Evolutionary conservation across 2,329 filamentous ascomycete genomes (phyloP), one percentile per base, ranked within the genome.

Genomic region (Hawksworthiomyces lignivorus): DNA sequence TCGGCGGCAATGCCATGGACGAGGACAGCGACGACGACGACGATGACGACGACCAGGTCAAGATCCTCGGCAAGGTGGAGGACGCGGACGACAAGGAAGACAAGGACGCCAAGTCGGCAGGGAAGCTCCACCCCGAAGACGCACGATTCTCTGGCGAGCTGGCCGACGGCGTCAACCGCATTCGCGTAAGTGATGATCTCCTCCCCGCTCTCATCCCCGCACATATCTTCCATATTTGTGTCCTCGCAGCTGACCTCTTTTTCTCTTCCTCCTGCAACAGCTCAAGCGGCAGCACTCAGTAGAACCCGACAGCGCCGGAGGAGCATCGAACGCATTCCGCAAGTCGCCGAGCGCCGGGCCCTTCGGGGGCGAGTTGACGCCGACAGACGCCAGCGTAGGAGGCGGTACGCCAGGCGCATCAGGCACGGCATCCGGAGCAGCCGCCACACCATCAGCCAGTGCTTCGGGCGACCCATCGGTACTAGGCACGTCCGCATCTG

Each of bases 271-370:
- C 24, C 27, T 19, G 18, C 20, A 22, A 19, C 40, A 89, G 85
- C 77, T 90, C 48, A 90, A 90, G 69, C 76, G 85, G 50, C 82
- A 84, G 50, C 84, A 87, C 58, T 89, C 85, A 9, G 76, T 74
- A 29, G 85, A 88, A 38, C 80, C 79, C 10, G 68, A 83, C 17
- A 70, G 68, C 54, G 56, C 59, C 50, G 48, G 56, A 51, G 48
- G 57, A 48, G 56, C 63, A 30, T 59, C 63, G 36, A 57, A 64
- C 45, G 52, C 46, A 39, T 67, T 64, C 39, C 62, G 67, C 36
- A 68, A 74, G 44, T 67, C 72, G 43, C 62, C 69, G 26, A 62
- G 62, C 44, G 58, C 63, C 28, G 68, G 62, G 9, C 64, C 67
- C 47, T 55, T 60, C 22, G 53, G 56, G 14, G 61, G 59, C 38